A percentile compares a stretch with the other conserved stretches of the same genome.
phyloP scores from a whole-genome alignment of 306 rosid species.

The Ziziphus jujuba region DNA sequence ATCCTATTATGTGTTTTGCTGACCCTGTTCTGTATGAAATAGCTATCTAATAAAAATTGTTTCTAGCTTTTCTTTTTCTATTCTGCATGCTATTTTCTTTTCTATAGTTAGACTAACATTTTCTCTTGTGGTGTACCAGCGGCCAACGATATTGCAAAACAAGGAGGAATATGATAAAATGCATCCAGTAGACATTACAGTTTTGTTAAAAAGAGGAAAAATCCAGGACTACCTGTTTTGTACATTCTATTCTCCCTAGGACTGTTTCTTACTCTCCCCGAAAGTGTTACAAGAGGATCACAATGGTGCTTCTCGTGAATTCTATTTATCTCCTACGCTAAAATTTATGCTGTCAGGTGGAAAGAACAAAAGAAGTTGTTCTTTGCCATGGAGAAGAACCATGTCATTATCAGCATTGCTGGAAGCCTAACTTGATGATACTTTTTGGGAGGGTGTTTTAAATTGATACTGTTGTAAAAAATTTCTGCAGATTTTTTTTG shows the following conservation, averaged over 20 bases:
- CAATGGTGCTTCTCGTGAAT: neutral
- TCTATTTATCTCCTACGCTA: neutral
- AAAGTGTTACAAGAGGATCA: constrained; percentile 10
- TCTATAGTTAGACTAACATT: neutral
- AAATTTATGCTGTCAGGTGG: neutral
- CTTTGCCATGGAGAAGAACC: constrained; percentile 9
- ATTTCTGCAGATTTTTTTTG: no score
- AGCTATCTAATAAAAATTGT: neutral
- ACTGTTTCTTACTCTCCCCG: constrained; percentile 10
- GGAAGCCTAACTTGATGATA: neutral
- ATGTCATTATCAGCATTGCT: neutral
- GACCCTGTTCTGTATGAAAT: no score
- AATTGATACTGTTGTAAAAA: no score
- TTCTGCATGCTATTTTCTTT: neutral
- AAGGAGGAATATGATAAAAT: constrained; percentile 49
- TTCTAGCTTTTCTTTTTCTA: neutral
- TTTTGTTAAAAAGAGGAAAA: constrained; percentile 23
- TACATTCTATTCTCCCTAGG: constrained; percentile 28
- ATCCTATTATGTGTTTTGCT: no score
- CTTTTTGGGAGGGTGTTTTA: neutral
- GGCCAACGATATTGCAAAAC: constrained; percentile 49
- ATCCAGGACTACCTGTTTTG: constrained; percentile 4
- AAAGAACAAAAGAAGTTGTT: neutral
- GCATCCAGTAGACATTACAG: constrained; percentile 19
- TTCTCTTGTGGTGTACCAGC: constrained; percentile 36